Percentiles rank a stretch among this genome's conserved stretches.
phyloP scores from a whole-genome alignment of 2,329 filamentous ascomycete species.

The Trichophyton schoenleinii region DNA sequence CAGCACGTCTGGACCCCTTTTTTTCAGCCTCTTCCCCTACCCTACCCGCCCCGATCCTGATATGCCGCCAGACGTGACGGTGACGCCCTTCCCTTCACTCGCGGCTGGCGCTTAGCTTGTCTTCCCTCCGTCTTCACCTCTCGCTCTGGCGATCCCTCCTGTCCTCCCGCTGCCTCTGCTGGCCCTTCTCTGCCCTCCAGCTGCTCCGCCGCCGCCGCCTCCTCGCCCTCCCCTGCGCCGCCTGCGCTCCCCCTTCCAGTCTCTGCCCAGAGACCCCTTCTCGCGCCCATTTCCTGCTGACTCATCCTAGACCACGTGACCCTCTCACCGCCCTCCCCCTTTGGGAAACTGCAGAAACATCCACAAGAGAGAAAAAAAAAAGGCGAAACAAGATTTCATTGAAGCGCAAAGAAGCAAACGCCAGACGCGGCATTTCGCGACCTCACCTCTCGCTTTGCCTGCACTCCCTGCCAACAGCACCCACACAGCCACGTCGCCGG shows the following conservation, averaged over 20 bases:
- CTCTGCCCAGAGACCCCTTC: not conserved
- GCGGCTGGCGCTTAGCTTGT: no score
- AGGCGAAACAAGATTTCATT: not conserved
- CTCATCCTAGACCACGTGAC: not conserved
- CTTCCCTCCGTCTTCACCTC: no score
- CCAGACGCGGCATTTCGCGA: not conserved
- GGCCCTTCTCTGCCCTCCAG: no score
- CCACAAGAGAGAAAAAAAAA: not conserved
- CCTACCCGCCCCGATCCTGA: not conserved
- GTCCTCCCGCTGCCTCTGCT: no score
- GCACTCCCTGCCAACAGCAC: not conserved
- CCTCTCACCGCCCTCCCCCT: not conserved
- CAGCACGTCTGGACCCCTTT: no score
- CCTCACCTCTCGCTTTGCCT: not conserved
- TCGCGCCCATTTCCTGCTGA: not conserved
- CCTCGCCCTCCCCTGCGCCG: not conserved
- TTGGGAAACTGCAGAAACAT: slow-evolving; percentile 2
- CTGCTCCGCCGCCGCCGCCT: not conserved
- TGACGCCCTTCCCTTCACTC: no score
- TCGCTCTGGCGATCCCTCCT: no score
- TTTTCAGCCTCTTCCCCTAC: not conserved
- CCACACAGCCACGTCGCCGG: not conserved
- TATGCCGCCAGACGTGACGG: no score
- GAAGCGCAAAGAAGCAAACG: not conserved
- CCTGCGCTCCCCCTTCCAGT: not conserved